A percentile compares a stretch with the other conserved stretches of the same genome.
phyloP scores from a whole-genome alignment of 106 monocot genomes.

The Iris macrosiphon region DNA sequence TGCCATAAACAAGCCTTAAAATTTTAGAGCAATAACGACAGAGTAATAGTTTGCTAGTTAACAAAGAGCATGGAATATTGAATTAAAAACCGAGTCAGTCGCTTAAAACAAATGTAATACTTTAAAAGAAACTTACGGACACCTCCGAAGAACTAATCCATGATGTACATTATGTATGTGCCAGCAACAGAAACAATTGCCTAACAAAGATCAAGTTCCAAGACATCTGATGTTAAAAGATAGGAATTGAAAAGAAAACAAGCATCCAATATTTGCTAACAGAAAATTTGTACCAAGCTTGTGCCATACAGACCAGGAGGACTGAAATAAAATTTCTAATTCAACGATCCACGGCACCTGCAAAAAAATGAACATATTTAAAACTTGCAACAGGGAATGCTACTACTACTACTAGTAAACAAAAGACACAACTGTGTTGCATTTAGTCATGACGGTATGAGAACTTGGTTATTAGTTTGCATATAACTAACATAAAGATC shows the following conservation, averaged over 20 bases:
- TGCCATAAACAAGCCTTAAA: too few relatives aligned
- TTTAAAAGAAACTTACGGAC: too few relatives aligned
- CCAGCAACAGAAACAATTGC: constrained; percentile 5
- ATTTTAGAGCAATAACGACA: too few relatives aligned
- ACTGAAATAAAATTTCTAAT: constrained; percentile 13
- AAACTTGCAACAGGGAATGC: neutral
- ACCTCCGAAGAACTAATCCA: too few relatives aligned
- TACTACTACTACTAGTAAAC: neutral
- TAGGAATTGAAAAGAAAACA: neutral
- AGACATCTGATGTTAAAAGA: neutral
- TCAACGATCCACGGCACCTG: constrained; percentile 62
- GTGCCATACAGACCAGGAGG: constrained; percentile 3
- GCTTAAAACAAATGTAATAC: too few relatives aligned
- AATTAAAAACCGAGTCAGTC: too few relatives aligned
- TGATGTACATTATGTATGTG: too few relatives aligned
- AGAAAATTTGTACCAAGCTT: neutral
- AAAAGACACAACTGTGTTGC: neutral
- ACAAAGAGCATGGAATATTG: too few relatives aligned
- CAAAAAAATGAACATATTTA: constrained; percentile 3
- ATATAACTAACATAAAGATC: neutral
- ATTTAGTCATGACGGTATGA: neutral
- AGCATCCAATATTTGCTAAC: neutral
- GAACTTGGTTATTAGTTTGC: neutral
- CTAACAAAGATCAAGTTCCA: neutral
- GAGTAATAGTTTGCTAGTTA: too few relatives aligned